These are phyloP conservation scores for Syzygium malaccense DNA, from an alignment of 441 rosid species.

Conservation along the genomic window DNA sequence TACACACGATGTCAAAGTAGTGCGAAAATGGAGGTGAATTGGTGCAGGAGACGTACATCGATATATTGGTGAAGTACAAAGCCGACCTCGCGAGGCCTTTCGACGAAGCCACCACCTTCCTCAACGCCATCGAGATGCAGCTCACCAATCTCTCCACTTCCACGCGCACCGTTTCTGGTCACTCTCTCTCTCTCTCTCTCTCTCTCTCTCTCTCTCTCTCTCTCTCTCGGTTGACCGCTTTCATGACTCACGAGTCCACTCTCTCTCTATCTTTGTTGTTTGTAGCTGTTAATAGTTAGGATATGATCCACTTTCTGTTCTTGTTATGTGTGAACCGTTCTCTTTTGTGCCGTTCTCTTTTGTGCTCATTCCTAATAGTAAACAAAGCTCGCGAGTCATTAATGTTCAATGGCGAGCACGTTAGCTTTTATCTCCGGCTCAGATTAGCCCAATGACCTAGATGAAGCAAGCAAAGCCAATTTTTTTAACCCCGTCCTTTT, in stretches of 20 bases:
- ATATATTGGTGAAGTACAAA: slow-evolving; percentile 68
- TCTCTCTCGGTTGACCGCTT: background rate
- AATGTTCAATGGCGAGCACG: background rate
- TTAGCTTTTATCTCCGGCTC: background rate
- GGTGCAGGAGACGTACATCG: slow-evolving; percentile 66
- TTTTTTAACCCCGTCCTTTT: background rate
- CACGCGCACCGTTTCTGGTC: slow-evolving; percentile 39
- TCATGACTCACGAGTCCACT: background rate
- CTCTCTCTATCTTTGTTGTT: slow-evolving; percentile 1
- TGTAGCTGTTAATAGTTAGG: slow-evolving; percentile 2
- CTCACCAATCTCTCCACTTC: slow-evolving; percentile 71
- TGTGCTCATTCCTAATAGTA: background rate
- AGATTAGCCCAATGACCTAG: too few relatives aligned
- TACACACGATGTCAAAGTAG: background rate
- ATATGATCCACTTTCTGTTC: background rate
- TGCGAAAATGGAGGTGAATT: background rate
- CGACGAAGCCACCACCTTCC: slow-evolving; percentile 70
- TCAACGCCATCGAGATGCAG: slow-evolving; percentile 80
- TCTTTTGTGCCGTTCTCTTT: too few relatives aligned
- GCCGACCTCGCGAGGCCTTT: slow-evolving; percentile 85
- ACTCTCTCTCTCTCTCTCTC: slow-evolving; percentile 1
- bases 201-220: background rate
- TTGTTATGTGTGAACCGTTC: background rate
- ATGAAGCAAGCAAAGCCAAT: too few relatives aligned
- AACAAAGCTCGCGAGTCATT: background rate